These are phyloP conservation scores for Crithidia bombi DNA, from an alignment of 208 protist species.

Conservation along the genomic window DNA sequence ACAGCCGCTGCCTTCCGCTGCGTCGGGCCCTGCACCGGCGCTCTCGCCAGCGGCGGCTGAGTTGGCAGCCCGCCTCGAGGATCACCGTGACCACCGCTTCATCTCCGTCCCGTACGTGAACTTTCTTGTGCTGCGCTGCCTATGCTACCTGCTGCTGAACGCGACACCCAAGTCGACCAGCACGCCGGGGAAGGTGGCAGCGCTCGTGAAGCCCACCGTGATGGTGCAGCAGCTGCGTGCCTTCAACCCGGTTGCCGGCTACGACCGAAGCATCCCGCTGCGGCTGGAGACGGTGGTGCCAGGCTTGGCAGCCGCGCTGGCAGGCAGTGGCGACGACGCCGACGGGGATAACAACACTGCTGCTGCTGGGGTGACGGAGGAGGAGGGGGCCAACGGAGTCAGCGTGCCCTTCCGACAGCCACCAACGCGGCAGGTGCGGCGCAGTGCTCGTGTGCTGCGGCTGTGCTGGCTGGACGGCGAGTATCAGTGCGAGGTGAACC, in stretches of 20 bases:
- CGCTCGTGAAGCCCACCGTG: slow-evolving; percentile 82
- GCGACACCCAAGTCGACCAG: slow-evolving; percentile 68
- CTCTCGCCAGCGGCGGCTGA: slow-evolving; percentile 41
- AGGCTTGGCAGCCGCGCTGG: slow-evolving; percentile 20
- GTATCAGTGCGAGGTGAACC: slow-evolving; percentile 63
- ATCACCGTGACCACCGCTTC: slow-evolving; percentile 51
- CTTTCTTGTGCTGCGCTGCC: slow-evolving; percentile 70
- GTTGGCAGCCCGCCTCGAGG: slow-evolving; percentile 37
- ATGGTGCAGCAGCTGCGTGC: slow-evolving; percentile 71
- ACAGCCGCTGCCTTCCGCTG: neutral
- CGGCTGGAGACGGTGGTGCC: slow-evolving; percentile 47
- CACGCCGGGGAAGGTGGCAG: slow-evolving; percentile 73
- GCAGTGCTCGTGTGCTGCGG: slow-evolving; percentile 70
- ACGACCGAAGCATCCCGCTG: slow-evolving; percentile 50
- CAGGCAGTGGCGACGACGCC: slow-evolving; percentile 18
- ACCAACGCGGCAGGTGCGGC: slow-evolving; percentile 70
- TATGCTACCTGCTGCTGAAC: slow-evolving; percentile 81
- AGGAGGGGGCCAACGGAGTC: slow-evolving; percentile 19
- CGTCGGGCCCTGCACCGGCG: slow-evolving; percentile 19
- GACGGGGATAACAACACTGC: slow-evolving; percentile 28
- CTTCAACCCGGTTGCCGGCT: slow-evolving; percentile 81
- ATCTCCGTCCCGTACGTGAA: slow-evolving; percentile 58
- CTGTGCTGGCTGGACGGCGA: slow-evolving; percentile 66
- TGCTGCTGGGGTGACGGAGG: slow-evolving; percentile 12
- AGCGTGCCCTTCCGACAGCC: slow-evolving; percentile 60